phyloP scores from a whole-genome alignment of 257 asterid species.

The Nicotiana benthamiana region DNA sequence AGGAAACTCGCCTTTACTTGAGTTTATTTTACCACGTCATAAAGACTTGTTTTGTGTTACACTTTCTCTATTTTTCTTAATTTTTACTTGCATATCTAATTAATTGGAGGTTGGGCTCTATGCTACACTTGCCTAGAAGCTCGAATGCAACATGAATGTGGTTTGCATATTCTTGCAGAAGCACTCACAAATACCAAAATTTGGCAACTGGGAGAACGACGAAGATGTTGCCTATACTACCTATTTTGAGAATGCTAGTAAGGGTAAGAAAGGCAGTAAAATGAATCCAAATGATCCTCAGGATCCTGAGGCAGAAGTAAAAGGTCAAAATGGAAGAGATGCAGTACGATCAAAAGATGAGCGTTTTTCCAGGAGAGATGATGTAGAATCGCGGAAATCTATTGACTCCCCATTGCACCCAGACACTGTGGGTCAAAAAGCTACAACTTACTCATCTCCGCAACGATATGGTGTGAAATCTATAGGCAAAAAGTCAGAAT shows the following conservation, averaged over 20 bases:
- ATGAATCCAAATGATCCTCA: constrained; percentile 40
- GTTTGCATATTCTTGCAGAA: constrained; percentile 26
- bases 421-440: constrained; percentile 21
- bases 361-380: constrained; percentile 26
- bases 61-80: neutral
- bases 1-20: neutral
- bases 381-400: constrained; percentile 31
- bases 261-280: constrained; percentile 37
- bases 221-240: constrained; percentile 57
- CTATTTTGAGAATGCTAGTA: constrained; percentile 59
- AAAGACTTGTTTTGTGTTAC: neutral
- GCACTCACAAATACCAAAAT: constrained; percentile 51
- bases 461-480: constrained; percentile 21
- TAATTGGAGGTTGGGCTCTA: neutral
- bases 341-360: constrained; percentile 29
- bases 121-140: neutral
- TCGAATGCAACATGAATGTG: neutral
- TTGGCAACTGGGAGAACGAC: constrained; percentile 75
- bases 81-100: neutral
- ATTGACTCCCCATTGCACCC: constrained; percentile 32
- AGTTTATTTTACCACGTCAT: neutral
- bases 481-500: constrained; percentile 27
- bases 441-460: constrained; percentile 24
- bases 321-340: constrained; percentile 29
- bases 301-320: constrained; percentile 25